These are phyloP conservation scores for Aspergillus sergii DNA, from an alignment of 2,329 filamentous ascomycete species.

Conservation along the genomic window DNA sequence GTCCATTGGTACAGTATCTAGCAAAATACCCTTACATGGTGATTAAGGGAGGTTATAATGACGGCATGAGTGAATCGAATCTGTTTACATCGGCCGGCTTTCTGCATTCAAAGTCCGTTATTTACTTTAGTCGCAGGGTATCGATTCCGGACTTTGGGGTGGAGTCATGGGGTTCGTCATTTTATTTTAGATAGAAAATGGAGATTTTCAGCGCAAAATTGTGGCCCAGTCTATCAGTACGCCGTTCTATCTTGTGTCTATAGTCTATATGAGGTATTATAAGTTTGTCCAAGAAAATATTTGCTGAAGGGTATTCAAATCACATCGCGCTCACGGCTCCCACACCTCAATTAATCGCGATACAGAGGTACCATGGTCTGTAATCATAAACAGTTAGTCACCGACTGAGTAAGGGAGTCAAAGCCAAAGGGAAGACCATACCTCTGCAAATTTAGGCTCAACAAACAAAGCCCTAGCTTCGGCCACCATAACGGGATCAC, in stretches of 20 bases:
- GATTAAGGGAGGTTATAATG: constrained; percentile 16
- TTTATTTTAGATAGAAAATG: constrained; percentile 26
- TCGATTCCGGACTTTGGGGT: constrained; percentile 17
- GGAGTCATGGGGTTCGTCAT: constrained; percentile 18
- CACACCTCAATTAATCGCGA: constrained; percentile 6
- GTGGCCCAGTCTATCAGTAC: not conserved
- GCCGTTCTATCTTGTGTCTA: not conserved
- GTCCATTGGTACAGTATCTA: constrained; percentile 16
- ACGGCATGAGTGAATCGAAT: constrained; percentile 19
- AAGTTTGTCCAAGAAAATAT: not conserved
- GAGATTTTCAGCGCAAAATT: constrained; percentile 8
- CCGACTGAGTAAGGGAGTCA: not conserved
- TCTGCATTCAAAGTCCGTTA: constrained; percentile 16
- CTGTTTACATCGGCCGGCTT: constrained; percentile 15
- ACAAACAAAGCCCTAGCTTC: constrained; percentile 43
- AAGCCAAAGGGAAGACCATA: constrained; percentile 10
- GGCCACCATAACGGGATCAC: constrained; percentile 33
- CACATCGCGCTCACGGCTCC: not conserved
- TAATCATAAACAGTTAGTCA: not conserved
- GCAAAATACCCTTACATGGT: constrained; percentile 13
- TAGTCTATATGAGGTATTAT: constrained; percentile 7
- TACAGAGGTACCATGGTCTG: constrained; percentile 39
- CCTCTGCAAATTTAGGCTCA: constrained; percentile 41
- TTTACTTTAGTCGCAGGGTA: constrained; percentile 5
- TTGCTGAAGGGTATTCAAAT: not conserved